phyloP scores from a whole-genome alignment of 1,139 yeast species.

The Scheffersomyces insectosa region DNA sequence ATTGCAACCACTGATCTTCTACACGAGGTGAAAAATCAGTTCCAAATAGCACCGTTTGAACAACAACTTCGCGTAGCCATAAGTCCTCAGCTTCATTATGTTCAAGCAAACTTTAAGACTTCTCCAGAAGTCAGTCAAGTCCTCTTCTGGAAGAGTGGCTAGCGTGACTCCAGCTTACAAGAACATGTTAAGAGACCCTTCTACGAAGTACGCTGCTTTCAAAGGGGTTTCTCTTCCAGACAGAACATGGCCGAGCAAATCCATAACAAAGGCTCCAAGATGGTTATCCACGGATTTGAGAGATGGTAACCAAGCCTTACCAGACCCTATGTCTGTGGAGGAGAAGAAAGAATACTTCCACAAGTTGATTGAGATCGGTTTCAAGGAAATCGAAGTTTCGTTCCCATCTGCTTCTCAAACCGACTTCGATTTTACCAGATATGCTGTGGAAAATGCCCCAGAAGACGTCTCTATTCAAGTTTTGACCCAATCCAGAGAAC shows the following conservation, averaged over 20 bases:
- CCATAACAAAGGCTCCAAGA: constrained; percentile 44
- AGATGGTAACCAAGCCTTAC: constrained; percentile 52
- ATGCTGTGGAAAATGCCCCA: constrained; percentile 49
- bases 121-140: constrained; percentile 25
- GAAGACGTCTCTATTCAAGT: constrained; percentile 50
- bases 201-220: constrained; percentile 40
- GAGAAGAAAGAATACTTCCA: constrained; percentile 49
- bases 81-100: constrained; percentile 14
- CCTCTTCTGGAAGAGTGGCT: constrained; percentile 11
- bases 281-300: constrained; percentile 53
- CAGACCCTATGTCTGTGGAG: constrained; percentile 50
- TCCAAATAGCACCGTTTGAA: neutral
- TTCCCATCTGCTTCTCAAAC: constrained; percentile 53
- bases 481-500: constrained; percentile 48
- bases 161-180: constrained; percentile 13
- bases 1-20: no score
- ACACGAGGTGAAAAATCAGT: neutral
- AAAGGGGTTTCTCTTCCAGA: constrained; percentile 38
- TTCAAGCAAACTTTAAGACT: constrained; percentile 24
- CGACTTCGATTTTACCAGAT: constrained; percentile 51
- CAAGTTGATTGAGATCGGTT: constrained; percentile 46
- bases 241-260: constrained; percentile 45
- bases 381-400: constrained; percentile 51
- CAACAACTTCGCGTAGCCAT: neutral
- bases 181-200: constrained; percentile 44